Conservation (phyloP, 2,329 filamentous ascomycete genomes). For the Aspergillus sp. region DNA sequence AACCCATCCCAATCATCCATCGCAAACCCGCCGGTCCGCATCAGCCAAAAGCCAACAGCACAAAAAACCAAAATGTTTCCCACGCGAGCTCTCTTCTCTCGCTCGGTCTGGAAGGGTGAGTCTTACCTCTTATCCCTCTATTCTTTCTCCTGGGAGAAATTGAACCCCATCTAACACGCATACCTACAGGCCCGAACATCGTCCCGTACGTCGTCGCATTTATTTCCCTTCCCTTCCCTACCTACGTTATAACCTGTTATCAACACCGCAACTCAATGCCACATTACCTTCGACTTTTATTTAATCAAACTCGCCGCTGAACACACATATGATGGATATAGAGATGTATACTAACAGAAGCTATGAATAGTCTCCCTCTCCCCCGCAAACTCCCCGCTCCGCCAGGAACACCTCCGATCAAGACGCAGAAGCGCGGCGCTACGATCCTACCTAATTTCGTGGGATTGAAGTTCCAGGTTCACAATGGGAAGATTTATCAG, state of each 20-base stretch:
- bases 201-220: slow-evolving; percentile 60
- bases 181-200: slow-evolving; percentile 63
- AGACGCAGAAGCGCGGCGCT: slow-evolving; percentile 81
- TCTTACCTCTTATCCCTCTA: background rate
- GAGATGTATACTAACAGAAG: background rate
- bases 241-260: too few species aligned
- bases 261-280: too few species aligned
- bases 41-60: slow-evolving; percentile 22
- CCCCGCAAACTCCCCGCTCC: slow-evolving; percentile 50
- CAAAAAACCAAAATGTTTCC: slow-evolving; percentile 61
- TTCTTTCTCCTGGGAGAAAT: slow-evolving; percentile 11
- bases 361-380: slow-evolving; percentile 39
- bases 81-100: slow-evolving; percentile 67
- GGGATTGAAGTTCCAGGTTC: slow-evolving; percentile 82
- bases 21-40: slow-evolving; percentile 15
- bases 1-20: slow-evolving; percentile 7
- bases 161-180: background rate
- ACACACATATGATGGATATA: background rate
- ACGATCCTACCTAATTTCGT: slow-evolving; percentile 93
- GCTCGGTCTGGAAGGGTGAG: slow-evolving; percentile 87
- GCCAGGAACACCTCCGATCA: slow-evolving; percentile 71
- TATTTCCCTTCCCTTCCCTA: background rate
- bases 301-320: too few species aligned
- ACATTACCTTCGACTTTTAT: too few species aligned
- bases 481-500: slow-evolving; percentile 86